Conservation (phyloP, 2,329 filamentous ascomycete species). For the Domatiomyces catenatus region DNA sequence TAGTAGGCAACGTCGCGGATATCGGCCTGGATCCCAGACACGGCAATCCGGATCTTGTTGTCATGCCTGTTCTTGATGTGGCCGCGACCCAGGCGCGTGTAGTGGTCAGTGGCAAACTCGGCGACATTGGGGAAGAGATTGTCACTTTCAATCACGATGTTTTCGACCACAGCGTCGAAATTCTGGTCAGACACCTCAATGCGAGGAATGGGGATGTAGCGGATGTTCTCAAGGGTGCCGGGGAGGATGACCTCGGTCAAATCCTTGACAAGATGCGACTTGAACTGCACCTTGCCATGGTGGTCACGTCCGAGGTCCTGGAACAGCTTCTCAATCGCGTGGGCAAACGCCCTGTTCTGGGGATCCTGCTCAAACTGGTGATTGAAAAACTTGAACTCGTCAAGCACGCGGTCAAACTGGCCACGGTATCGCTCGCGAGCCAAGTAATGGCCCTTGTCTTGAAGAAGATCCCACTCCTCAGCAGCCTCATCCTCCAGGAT, state of each 20-base stretch:
- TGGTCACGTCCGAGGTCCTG: constrained; percentile 75
- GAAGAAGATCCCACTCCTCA: constrained; percentile 67
- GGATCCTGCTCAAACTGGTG: constrained; percentile 80
- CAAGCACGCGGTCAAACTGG: constrained; percentile 72
- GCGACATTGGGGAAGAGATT: constrained; percentile 89
- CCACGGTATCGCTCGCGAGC: constrained; percentile 74
- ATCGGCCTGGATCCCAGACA: constrained; percentile 85
- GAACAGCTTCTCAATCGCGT: constrained; percentile 71
- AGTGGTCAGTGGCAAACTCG: constrained; percentile 82
- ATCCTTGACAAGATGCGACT: constrained; percentile 84
- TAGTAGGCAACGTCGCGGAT: constrained; percentile 80
- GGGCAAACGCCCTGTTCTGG: constrained; percentile 66
- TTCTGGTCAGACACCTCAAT: constrained; percentile 80
- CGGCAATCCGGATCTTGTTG: constrained; percentile 70
- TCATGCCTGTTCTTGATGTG: constrained; percentile 63
- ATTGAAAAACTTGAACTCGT: constrained; percentile 79
- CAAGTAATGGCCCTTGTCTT: constrained; percentile 72
- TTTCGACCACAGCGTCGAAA: constrained; percentile 83
- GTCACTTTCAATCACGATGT: constrained; percentile 86
- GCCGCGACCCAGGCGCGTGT: constrained; percentile 90
- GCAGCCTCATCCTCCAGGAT: constrained; percentile 70
- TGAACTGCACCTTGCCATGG: constrained; percentile 73
- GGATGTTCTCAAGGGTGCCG: constrained; percentile 62
- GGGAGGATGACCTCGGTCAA: constrained; percentile 76
- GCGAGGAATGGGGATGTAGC: constrained; percentile 82